Evolutionary conservation across 148 eudicot genomes (phyloP).

Genomic region (Camellia lanceoleosa): DNA sequence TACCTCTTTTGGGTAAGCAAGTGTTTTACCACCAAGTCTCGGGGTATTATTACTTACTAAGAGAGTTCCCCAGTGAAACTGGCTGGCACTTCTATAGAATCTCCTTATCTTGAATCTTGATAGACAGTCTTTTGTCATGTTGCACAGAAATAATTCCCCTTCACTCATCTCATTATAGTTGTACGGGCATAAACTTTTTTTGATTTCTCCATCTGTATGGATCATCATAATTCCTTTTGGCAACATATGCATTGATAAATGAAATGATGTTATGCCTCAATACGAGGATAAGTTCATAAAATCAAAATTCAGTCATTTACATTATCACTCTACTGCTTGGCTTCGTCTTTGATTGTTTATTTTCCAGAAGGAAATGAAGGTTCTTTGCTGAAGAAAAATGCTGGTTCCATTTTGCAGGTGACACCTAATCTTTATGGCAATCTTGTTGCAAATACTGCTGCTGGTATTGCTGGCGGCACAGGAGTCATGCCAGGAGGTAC

Average conservation of each 20-base stretch:
- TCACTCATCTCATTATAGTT: not conserved
- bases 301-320: not conserved
- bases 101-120: not conserved
- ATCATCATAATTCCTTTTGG: not conserved
- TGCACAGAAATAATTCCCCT: not conserved
- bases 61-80: not conserved
- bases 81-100: not conserved
- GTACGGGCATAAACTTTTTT: not conserved
- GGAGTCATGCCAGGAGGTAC: constrained; percentile 67
- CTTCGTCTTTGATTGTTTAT: not conserved
- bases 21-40: not conserved
- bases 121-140: not conserved
- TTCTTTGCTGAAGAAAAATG: constrained; percentile 5
- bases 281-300: not conserved
- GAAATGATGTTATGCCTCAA: not conserved
- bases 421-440: constrained; percentile 64
- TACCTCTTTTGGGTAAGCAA: too few relatives aligned
- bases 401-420: constrained; percentile 35
- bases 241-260: not conserved
- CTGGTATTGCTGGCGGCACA: constrained; percentile 61
- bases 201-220: not conserved
- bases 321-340: not conserved
- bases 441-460: constrained; percentile 55
- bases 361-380: not conserved
- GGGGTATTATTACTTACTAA: too few relatives aligned